Conservation (phyloP, 495 filamentous ascomycete species). For the Tuber umbilicatum region DNA sequence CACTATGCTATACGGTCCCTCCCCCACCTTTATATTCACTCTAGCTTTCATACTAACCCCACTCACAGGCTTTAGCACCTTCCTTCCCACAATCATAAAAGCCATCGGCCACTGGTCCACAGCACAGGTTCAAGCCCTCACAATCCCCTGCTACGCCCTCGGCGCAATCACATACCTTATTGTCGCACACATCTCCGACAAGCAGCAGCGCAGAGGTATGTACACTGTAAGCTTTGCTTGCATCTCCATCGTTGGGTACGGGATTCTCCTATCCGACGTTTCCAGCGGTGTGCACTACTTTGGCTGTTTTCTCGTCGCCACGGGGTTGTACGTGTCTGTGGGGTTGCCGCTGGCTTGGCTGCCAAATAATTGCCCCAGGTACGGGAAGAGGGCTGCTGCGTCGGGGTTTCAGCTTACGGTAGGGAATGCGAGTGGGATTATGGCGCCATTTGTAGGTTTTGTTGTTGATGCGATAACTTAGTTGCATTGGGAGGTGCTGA, state of each 20-base stretch:
- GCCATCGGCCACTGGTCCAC: conserved; percentile 57
- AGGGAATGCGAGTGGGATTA: conserved; percentile 63
- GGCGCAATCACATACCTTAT: conserved; percentile 61
- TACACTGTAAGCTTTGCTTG: conserved; percentile 54
- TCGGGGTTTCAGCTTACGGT: conserved; percentile 64
- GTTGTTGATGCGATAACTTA: not conserved
- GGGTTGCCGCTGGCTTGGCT: conserved; percentile 66
- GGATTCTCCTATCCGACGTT: conserved; percentile 55
- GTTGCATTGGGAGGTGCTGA: conserved; percentile 44
- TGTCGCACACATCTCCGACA: conserved; percentile 57
- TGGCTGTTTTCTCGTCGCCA: conserved; percentile 63
- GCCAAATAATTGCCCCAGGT: conserved; percentile 54
- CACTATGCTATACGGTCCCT: conserved; percentile 62
- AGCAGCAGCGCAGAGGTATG: conserved; percentile 54
- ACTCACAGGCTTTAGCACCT: conserved; percentile 57
- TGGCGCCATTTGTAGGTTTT: conserved; percentile 58
- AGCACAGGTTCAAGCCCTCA: conserved; percentile 64
- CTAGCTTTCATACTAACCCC: not conserved
- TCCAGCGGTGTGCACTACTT: conserved; percentile 62
- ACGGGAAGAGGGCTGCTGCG: conserved; percentile 65
- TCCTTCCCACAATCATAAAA: conserved; percentile 71
- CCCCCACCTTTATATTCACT: not conserved
- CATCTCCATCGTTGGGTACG: conserved; percentile 63
- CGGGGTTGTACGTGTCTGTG: conserved; percentile 63
- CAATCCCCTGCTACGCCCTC: conserved; percentile 67